Evolutionary conservation across 371 early-diverging fungal genomes (phyloP).

Genomic region (Zancudomyces culisetae): DNA sequence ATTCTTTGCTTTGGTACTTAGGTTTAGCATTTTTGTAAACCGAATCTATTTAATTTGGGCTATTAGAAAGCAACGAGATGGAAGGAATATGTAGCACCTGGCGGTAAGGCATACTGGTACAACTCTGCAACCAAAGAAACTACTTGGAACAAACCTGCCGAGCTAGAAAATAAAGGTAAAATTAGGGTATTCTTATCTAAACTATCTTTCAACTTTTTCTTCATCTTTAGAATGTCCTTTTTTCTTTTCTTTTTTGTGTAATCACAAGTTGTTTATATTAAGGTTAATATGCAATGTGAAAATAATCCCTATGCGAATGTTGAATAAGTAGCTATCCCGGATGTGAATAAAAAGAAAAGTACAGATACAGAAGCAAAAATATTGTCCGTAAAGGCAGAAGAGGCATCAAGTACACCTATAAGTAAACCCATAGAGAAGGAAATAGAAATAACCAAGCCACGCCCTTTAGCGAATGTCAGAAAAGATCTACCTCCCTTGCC

Average conservation of each 20-base stretch:
- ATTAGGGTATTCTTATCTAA: not conserved
- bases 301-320: no score
- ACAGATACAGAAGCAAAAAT: no score
- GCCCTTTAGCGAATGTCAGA: no score
- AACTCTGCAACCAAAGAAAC: constrained; percentile 62
- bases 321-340: no score
- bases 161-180: constrained; percentile 13
- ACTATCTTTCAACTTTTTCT: not conserved
- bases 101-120: constrained; percentile 78
- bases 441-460: no score
- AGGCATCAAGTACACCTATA: no score
- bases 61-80: constrained; percentile 40
- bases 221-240: not conserved
- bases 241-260: not conserved
- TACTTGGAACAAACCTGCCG: constrained; percentile 70
- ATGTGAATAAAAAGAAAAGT: no score
- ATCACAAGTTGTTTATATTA: not conserved
- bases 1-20: no score
- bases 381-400: no score
- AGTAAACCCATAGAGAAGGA: no score
- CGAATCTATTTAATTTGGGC: no score
- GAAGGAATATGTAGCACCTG: constrained; percentile 72
- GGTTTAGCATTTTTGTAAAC: no score
- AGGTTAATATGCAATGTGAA: not conserved
- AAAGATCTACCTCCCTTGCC: constrained; percentile 3